Evolutionary conservation across 352 stramenopile genomes (phyloP), one percentile per base, ranked within the genome.

Genomic region (Hyaloperonospora brassicae): DNA sequence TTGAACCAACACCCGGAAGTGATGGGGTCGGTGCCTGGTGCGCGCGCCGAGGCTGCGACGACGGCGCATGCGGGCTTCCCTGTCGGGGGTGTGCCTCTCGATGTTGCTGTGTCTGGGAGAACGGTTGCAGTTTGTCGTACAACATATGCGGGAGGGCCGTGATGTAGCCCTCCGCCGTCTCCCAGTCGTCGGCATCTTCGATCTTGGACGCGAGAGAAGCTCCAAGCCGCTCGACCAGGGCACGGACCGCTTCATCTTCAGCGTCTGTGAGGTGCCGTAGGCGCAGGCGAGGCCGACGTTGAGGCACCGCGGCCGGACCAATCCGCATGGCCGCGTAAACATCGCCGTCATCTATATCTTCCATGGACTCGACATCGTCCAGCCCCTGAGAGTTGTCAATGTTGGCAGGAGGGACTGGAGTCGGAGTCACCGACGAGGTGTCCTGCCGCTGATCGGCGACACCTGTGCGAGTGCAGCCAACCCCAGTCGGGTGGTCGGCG

Each of bases 161-260:
- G 30, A 59, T 53, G 34, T 55, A 59, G 13, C 50, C 45, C 12
- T 53, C 50, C 3, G 38, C 57, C 11, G 30, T n/a, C 44, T 47
- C 39, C 46, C 50, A 64, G 50, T 52, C 51, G 4, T 22, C n/a
- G 0, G 50, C 50, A n/a, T 60, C 57, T 0, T 34, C 5, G 23
- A 64, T 52, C 47, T 62, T 57, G 5, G 47, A 45, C 25, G 43
- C 43, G 13, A 65, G 27, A 3, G 27, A 31, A 8, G 27, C 7
- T 8, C 27, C 27, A 31, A 31, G 7, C 3, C 27, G 27, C 3
- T 31, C 27, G 3, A 31, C 27, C 27, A 31, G 27, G 27, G 27
- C 3, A 31, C 27, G 27, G 27, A 7, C 27, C 27, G 27, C 27
- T 3, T 31, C 27, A 31, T 8, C 27, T 31, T 31, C 27, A 3